Evolutionary conservation across 2,329 filamentous ascomycete species (phyloP).

Genomic region (Sporothrix mexicana): DNA sequence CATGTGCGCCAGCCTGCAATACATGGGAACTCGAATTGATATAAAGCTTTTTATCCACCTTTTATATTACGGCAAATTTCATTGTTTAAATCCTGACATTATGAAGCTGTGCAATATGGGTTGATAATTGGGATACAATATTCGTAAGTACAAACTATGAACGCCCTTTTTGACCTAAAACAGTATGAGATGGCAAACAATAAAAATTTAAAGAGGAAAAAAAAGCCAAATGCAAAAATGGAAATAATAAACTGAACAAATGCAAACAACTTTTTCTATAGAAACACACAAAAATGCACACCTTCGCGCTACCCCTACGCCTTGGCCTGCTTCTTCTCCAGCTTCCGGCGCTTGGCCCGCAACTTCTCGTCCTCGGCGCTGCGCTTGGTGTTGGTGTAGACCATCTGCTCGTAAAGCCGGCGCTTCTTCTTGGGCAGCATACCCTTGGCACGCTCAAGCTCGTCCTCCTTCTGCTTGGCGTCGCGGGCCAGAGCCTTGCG

Average conservation of each 20-base stretch:
- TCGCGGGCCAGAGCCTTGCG: constrained; percentile 73
- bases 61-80: not conserved
- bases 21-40: not conserved
- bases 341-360: constrained; percentile 84
- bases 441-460: constrained; percentile 90
- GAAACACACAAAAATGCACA: not conserved
- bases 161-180: constrained; percentile 28
- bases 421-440: constrained; percentile 99
- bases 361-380: constrained; percentile 88
- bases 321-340: constrained; percentile 70
- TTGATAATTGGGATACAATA: not conserved
- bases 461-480: constrained; percentile 78
- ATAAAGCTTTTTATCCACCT: not conserved
- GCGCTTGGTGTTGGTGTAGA: constrained; percentile 92
- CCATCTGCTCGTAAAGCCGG: constrained; percentile 97
- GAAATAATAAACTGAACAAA: not conserved
- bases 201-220: not conserved
- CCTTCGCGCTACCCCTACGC: constrained; percentile 38
- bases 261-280: constrained; percentile 27
- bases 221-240: not conserved
- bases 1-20: no score
- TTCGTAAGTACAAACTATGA: constrained; percentile 18
- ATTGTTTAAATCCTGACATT: not conserved
- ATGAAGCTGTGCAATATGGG: not conserved
- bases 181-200: not conserved